Percentiles rank a stretch among this genome's conserved stretches.
Conservation (phyloP, 306 rosid species). For the Castanopsis chinensis region DNA sequence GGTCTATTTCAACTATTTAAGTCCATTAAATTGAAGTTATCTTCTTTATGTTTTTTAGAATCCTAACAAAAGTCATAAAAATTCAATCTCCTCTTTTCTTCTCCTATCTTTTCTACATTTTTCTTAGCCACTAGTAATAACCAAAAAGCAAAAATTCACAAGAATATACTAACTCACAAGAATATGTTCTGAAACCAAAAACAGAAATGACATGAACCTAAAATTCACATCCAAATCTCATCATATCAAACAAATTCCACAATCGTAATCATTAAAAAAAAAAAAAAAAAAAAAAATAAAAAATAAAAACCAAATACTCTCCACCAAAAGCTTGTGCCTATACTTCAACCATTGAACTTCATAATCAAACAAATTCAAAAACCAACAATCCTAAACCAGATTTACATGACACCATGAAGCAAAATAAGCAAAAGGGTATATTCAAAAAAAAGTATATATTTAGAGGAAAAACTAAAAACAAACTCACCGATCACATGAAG, state of each 20-base stretch:
- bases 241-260: conserved; percentile 37
- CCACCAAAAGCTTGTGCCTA: neutral
- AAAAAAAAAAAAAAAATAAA: too few species aligned
- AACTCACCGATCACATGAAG: conserved; percentile 51
- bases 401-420: conserved; percentile 9
- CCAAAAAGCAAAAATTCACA: conserved; percentile 12
- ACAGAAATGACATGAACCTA: conserved; percentile 21
- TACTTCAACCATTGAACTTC: neutral
- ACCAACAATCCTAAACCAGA: conserved; percentile 17
- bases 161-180: conserved; percentile 12
- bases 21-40: neutral
- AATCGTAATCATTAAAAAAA: conserved; percentile 1
- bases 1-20: too few species aligned
- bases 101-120: neutral
- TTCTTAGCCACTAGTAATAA: conserved; percentile 10
- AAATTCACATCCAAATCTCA: conserved; percentile 20
- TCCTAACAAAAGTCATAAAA: neutral
- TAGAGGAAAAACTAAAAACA: neutral
- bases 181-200: conserved; percentile 12
- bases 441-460: neutral
- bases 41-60: neutral
- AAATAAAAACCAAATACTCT: conserved; percentile 23
- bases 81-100: neutral
- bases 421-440: conserved; percentile 4
- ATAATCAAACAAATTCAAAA: conserved; percentile 1